Evolutionary conservation across 768 basidiomycete species (phyloP), one percentile per base, ranked within the genome.

Genomic region (Cytidiella melzeri): DNA sequence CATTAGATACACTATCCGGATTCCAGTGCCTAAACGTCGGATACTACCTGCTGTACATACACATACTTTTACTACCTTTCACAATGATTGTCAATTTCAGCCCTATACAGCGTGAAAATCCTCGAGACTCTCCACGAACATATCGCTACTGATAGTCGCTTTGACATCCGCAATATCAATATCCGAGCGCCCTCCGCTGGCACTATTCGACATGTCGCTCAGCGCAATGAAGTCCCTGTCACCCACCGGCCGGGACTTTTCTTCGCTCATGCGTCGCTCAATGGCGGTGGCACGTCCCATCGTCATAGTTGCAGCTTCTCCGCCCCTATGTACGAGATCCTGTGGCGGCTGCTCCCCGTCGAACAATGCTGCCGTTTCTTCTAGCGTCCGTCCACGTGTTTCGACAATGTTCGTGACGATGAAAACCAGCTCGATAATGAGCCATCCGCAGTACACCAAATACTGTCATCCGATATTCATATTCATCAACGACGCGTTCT

Each of bases 351-450:
- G 67, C 42, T 80, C 76, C 13, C 84, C 81, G 50, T 87, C 86
- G 47, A 87, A 88, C 7, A 87, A 64, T 4, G 76, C 77, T 0
- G 84, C 78, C 0, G 85, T 87, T 61, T 88, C 86, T 62, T 88
- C 86, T 26, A 86, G 69, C 2, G 84, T 86, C 36, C 77, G 73
- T 13, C 80, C 79, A 73, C 45, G 43, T 0, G 83, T 84, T 57
- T 85, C 83, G 18, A 84, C 73, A 41, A 84, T 67, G 60, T 67
- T 82, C 12, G 64, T 51, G 15, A 74, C 61, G 11, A 85, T 67
- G 61, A 84, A 84, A 18, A 73, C 59, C 4, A 87, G 66, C 56
- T 85, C 83, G 50, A 83, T 59, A 27, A 74, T 64, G 20, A 85
- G 70, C 80, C 81, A 83, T n/a, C 71, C 82, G 52, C 79, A 80